These are phyloP conservation scores for Cyclotella sp. DNA, from an alignment of 108 stramenopile genomes.

Conservation along the genomic window DNA sequence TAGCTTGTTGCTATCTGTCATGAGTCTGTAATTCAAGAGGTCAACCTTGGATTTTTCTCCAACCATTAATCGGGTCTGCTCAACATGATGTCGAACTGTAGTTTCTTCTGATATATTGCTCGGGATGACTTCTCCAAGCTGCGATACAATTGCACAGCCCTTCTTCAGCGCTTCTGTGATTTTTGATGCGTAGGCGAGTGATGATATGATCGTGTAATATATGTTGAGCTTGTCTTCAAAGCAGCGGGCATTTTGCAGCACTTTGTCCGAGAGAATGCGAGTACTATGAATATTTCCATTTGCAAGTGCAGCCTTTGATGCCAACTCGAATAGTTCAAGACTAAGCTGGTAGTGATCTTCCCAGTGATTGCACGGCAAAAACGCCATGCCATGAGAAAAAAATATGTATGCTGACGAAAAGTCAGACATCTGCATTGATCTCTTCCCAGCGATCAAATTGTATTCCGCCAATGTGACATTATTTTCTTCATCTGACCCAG, in stretches of 20 bases:
- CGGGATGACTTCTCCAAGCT: constrained; percentile 23
- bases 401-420: constrained; percentile 20
- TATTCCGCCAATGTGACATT: constrained; percentile 1
- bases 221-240: constrained; percentile 26
- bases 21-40: constrained; percentile 10
- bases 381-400: constrained; percentile 25
- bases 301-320: constrained; percentile 2
- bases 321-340: no score
- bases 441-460: no score
- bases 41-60: constrained; percentile 10
- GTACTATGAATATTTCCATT: not conserved
- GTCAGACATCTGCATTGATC: constrained; percentile 18
- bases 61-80: constrained; percentile 10
- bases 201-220: not conserved
- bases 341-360: no score
- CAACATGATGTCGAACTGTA: not conserved
- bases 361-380: constrained; percentile 26
- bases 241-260: constrained; percentile 4
- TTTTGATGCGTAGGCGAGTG: not conserved
- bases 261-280: constrained; percentile 9
- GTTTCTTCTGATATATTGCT: not conserved
- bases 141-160: constrained; percentile 1
- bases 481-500: constrained; percentile 4
- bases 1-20: no score
- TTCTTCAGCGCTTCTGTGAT: constrained; percentile 9